phyloP scores from a whole-genome alignment of 2,329 filamentous ascomycete genomes.

The Alternaria sp. region DNA sequence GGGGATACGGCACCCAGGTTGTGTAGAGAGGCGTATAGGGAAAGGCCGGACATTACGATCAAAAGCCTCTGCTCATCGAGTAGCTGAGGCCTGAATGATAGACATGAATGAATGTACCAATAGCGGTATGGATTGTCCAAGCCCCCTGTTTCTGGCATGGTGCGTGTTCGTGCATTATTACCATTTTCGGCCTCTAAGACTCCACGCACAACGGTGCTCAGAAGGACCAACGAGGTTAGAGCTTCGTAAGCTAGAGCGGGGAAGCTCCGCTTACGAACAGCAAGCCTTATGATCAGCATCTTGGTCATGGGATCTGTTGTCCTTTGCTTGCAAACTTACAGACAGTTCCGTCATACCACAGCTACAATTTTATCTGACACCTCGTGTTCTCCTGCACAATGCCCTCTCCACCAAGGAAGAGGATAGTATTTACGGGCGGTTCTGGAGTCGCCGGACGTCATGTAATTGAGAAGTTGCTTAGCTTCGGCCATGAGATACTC shows the following conservation, averaged over 20 bases:
- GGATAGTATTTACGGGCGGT: slow-evolving; percentile 64
- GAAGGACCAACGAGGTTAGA: slow-evolving; percentile 4
- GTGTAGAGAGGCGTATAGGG: slow-evolving; percentile 23
- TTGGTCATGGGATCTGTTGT: neutral
- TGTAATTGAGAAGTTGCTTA: slow-evolving; percentile 61
- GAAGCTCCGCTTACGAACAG: slow-evolving; percentile 25
- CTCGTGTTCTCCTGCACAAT: slow-evolving; percentile 14
- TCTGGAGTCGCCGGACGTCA: slow-evolving; percentile 58
- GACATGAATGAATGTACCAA: slow-evolving; percentile 48
- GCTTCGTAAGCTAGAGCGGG: slow-evolving; percentile 21
- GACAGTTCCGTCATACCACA: neutral
- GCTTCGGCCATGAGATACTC: slow-evolving; percentile 62
- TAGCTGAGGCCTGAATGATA: slow-evolving; percentile 38
- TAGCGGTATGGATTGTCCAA: slow-evolving; percentile 24
- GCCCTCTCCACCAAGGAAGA: slow-evolving; percentile 30
- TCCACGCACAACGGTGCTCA: neutral
- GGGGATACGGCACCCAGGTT: slow-evolving; percentile 89
- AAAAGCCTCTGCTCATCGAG: slow-evolving; percentile 9
- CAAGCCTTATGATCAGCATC: neutral
- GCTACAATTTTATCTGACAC: neutral
- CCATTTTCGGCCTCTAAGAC: neutral
- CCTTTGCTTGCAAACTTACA: neutral
- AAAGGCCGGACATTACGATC: slow-evolving; percentile 1
- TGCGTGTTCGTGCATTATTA: neutral
- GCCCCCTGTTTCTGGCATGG: neutral